These are phyloP conservation scores for Apiosordaria backusii DNA, from an alignment of 495 filamentous ascomycete genomes.

Conservation along the genomic window DNA sequence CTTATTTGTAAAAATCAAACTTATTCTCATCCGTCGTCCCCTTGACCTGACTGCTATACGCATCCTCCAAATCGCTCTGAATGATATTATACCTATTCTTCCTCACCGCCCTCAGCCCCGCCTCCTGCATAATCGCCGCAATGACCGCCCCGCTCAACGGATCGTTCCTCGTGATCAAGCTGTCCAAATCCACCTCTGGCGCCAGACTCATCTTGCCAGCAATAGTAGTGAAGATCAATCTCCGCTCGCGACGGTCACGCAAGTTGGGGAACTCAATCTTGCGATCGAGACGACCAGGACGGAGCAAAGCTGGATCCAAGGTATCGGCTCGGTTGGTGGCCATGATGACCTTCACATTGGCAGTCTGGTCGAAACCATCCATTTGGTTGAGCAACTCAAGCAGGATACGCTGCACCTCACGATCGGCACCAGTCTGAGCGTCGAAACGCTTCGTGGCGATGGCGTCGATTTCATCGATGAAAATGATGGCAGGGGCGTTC, in stretches of 20 bases:
- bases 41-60: slow-evolving; percentile 94
- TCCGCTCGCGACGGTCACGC: slow-evolving; percentile 85
- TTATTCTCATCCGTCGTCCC: slow-evolving; percentile 74
- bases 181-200: slow-evolving; percentile 94
- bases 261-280: slow-evolving; percentile 98
- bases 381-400: slow-evolving; percentile 98
- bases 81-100: slow-evolving; percentile 99
- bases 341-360: slow-evolving; percentile 99
- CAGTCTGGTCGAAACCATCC: slow-evolving; percentile 98
- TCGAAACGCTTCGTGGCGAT: slow-evolving; percentile 99
- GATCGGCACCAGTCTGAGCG: slow-evolving; percentile 93
- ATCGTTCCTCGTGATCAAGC: slow-evolving; percentile 92
- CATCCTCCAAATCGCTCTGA: slow-evolving; percentile 90
- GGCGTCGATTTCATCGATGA: slow-evolving; percentile 99
- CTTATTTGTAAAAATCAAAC: slow-evolving; percentile 66
- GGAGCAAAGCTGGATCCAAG: slow-evolving; percentile 87
- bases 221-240: slow-evolving; percentile 94
- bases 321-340: slow-evolving; percentile 98
- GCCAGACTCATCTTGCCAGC: slow-evolving; percentile 94
- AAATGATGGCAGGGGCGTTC: slow-evolving; percentile 97
- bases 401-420: slow-evolving; percentile 96
- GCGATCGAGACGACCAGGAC: slow-evolving; percentile 90
- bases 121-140: slow-evolving; percentile 98
- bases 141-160: slow-evolving; percentile 93
- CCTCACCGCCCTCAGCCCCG: slow-evolving; percentile 86